Evolutionary conservation across 179 eudicot species (phyloP).

Genomic region (Spergularia azorica): DNA sequence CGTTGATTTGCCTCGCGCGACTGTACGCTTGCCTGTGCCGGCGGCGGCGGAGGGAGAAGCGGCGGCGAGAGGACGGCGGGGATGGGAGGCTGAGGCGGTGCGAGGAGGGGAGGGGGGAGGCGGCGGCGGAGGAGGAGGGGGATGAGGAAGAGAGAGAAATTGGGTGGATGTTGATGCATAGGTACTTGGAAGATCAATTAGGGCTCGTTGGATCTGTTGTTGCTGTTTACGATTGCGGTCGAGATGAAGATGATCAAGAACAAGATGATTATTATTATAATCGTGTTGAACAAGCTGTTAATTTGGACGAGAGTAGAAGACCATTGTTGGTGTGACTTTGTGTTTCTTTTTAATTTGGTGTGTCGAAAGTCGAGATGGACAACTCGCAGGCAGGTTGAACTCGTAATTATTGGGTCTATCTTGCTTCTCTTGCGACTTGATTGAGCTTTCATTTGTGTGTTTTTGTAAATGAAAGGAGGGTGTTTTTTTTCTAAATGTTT

Average conservation of each 20-base stretch:
- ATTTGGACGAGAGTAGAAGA: conserved; percentile 17
- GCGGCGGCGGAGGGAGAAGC: conserved; percentile 15
- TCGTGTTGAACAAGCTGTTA: background rate
- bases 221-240: conserved; percentile 22
- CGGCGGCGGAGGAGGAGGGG: background rate
- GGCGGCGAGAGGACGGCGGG: background rate
- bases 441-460: background rate
- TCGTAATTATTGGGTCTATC: too few species aligned
- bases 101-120: conserved; percentile 23
- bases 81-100: conserved; percentile 21
- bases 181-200: conserved; percentile 40
- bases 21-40: conserved; percentile 20
- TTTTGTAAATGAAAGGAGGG: background rate
- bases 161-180: conserved; percentile 37
- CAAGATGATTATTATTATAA: background rate
- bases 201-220: conserved; percentile 28
- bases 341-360: too few species aligned
- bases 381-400: too few species aligned
- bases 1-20: conserved; percentile 15
- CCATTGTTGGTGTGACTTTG: conserved; percentile 16
- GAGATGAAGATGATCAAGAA: background rate
- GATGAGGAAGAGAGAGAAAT: conserved; percentile 24
- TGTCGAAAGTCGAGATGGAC: too few species aligned
- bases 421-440: too few species aligned
- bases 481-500: background rate